Evolutionary conservation across 768 basidiomycete genomes (phyloP), one percentile per base, ranked within the genome.

Genomic region (Lentinula raphanica): DNA sequence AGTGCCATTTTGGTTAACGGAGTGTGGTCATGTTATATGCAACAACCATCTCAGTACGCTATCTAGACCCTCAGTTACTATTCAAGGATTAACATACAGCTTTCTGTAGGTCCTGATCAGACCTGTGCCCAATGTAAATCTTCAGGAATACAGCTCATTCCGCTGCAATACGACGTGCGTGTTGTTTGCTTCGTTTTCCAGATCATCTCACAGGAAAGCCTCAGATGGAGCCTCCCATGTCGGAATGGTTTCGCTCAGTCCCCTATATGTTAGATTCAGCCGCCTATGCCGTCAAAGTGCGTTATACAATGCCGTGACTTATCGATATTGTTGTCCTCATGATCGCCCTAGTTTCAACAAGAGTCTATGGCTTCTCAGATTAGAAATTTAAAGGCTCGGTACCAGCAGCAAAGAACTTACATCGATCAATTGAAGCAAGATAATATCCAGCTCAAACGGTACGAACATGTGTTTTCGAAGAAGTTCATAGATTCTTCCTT

Each of bases 11-110:
- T 94, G 92, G 92, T 76, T 92, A 59, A 92, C 92, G 1, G 90
- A 92, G 68, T 94, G 92, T 64, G 90, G 90, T 0, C 92, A 94
- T 76, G 80, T 93, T 58, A 63, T 93, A 27, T 94, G 92, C 77
- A 93, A 94, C 66, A 79, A 81, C 38, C 92, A 94, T 71, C 83
- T 94, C 67, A 89, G 92, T 93, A 66, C 58, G 73, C 72, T 49
- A 27, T 40, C 36, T 23, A 27, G 45, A 23, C 21, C 27, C n/a
- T n/a, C n/a, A n/a, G n/a, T n/a, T n/a, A n/a, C n/a, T n/a, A n/a
- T n/a, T 31, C 53, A 56, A 21, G 35, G n/a, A 15, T 56, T 12
- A 49, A 56, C 17, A 50, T 19, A 17, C 35, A 51, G 32, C 32
- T 35, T 23, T 42, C 27, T 44, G 48, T 32, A 36, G 91, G 81